Conservation (phyloP, 495 filamentous ascomycete genomes). For the Xylaria grammica region DNA sequence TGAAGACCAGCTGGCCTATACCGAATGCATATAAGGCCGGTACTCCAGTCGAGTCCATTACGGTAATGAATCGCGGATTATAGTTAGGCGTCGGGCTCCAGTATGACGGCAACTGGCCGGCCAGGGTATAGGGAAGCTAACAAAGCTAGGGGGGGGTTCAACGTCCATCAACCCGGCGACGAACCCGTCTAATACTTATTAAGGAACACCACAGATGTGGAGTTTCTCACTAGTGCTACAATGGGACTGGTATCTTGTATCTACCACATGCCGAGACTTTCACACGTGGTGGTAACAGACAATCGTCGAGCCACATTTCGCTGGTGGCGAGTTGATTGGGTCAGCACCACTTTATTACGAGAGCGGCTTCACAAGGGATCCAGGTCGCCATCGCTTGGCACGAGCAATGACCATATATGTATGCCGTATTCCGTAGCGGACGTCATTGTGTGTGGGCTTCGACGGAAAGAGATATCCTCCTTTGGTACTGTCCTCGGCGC, state of each 20-base stretch:
- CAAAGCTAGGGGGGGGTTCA: not conserved
- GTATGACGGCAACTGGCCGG: not conserved
- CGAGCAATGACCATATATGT: not conserved
- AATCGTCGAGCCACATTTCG: conserved; percentile 8
- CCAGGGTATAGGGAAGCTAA: not conserved
- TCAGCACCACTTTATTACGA: conserved; percentile 5
- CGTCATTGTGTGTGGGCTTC: conserved; percentile 7
- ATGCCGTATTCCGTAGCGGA: conserved; percentile 14
- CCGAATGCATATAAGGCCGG: not conserved
- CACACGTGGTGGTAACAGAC: conserved; percentile 18
- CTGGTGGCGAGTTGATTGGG: not conserved
- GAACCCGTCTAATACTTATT: not conserved
- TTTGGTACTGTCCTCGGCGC: not conserved
- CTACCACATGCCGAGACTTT: conserved; percentile 18
- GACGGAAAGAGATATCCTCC: not conserved
- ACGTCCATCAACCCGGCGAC: not conserved
- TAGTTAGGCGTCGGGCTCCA: not conserved
- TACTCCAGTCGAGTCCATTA: not conserved
- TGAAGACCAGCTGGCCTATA: too few relatives aligned
- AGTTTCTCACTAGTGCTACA: not conserved
- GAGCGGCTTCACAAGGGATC: conserved; percentile 5
- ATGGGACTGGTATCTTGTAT: too few relatives aligned
- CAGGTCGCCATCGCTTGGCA: conserved; percentile 5
- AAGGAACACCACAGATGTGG: not conserved
- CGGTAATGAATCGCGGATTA: not conserved